Base-by-base conservation (phyloP, 129 eudicot species). In the Silybum marianum region DNA sequence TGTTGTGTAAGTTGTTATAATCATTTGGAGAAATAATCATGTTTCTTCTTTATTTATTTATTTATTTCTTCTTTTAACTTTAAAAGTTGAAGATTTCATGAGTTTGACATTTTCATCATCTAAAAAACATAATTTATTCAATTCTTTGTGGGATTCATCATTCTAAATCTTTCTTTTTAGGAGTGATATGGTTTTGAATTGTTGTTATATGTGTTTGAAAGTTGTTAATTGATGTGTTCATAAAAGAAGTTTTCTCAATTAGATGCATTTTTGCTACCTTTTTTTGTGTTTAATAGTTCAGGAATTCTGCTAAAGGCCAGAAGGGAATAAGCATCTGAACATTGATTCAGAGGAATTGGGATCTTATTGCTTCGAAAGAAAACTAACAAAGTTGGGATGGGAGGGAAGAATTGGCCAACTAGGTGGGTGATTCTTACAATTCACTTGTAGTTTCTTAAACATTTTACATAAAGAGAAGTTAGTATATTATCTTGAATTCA, bases 281-380 rank as follows among this genome's bases (percentile, higher is more conserved):
- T 39, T 39, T 78, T 66, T 78, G 69, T 78, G 81, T 66, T 65
- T 77, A 22, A 60, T 65, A 21, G 23, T 66, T 78, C 21, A 67
- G 75, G 74, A 78, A 42, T 78, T 67, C 13, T 77, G 30, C 69
- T 22, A 22, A 65, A 21, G 69, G 9, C 4, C 28, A 65, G 5
- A 65, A 65, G 30, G 69, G 69, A 22, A 40, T 39, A 66, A 66
- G 39, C 81, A 34, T 66, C 81, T 66, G 10, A 65, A 66, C 73
- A 36, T 32, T 14, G 30, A 75, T 75, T 76, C 22, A 34, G 71
- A 24, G 34, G n/a, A n/a, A n/a, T n/a, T n/a, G n/a, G n/a, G 19
- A 75, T 60, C 48, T 2, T 58, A 30, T 60, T 60, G 67, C 10
- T 19, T 18, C 23, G 36, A 25, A 24, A 28, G 36, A 25, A 24